A percentile compares a stretch with the other conserved stretches of the same genome.
Evolutionary conservation across 768 basidiomycete genomes (phyloP).

Genomic region (Boletus coccyginus): DNA sequence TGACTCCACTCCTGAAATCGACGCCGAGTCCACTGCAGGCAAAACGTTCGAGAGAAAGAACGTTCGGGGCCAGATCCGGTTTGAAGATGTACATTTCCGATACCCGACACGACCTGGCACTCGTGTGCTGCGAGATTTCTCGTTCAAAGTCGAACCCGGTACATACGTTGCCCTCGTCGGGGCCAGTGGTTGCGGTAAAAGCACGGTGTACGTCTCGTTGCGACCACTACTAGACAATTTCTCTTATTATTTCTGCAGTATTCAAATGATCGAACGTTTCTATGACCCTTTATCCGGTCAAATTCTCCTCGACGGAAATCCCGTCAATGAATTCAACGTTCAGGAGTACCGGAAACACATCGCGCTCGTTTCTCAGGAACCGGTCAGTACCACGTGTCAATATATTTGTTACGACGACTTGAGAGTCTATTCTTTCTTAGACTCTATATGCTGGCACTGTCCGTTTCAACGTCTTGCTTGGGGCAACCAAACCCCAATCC

Average conservation of each 20-base stretch:
- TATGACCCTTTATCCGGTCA: constrained; percentile 76
- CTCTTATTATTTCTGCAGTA: constrained; percentile 38
- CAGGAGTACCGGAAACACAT: constrained; percentile 87
- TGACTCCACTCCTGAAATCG: constrained; percentile 75
- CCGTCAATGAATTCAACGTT: constrained; percentile 74
- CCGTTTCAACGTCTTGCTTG: constrained; percentile 88
- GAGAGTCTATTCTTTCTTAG: constrained; percentile 10
- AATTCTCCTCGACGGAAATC: constrained; percentile 70
- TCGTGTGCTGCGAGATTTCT: constrained; percentile 78
- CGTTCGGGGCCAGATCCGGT: constrained; percentile 61
- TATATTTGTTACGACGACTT: constrained; percentile 2
- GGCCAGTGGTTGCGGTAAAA: constrained; percentile 79
- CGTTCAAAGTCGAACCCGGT: constrained; percentile 67
- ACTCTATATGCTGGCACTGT: constrained; percentile 90
- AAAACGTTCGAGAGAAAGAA: constrained; percentile 44
- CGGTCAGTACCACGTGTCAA: constrained; percentile 29
- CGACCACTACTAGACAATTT: neutral
- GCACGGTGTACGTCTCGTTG: constrained; percentile 60
- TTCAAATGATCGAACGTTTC: constrained; percentile 82
- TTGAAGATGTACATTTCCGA: constrained; percentile 83
- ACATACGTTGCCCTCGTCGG: constrained; percentile 83
- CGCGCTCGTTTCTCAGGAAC: constrained; percentile 89
- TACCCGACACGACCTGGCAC: constrained; percentile 87
- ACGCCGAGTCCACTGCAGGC: constrained; percentile 71
- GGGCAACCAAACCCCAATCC: constrained; percentile 69